Evolutionary conservation across 352 stramenopile genomes (phyloP).

Genomic region (Phytophthora melonis): DNA sequence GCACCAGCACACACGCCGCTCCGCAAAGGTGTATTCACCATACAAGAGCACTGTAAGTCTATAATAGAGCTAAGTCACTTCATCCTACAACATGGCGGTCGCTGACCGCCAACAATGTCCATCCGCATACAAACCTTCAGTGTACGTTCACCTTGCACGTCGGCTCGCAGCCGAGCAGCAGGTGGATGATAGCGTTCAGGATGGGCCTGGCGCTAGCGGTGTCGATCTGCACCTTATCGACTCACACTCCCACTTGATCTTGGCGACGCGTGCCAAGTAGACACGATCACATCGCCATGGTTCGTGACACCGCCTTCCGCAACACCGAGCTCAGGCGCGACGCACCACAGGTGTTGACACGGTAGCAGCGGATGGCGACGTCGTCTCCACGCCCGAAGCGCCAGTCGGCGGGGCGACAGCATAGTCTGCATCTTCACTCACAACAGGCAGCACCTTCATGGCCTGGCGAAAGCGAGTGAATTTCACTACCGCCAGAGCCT

Average conservation of each 20-base stretch:
- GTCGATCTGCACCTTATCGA: neutral
- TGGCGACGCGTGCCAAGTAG: neutral
- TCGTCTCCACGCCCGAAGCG: too few relatives aligned
- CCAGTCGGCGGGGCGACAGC: too few relatives aligned
- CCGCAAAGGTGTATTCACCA: neutral
- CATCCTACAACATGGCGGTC: neutral
- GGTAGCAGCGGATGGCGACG: too few relatives aligned
- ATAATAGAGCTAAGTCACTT: neutral
- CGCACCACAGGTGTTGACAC: too few relatives aligned
- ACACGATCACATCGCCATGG: neutral
- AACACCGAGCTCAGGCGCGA: too few relatives aligned
- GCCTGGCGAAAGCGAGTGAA: neutral
- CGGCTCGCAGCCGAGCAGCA: neutral
- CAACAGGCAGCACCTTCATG: neutral
- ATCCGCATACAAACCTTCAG: neutral
- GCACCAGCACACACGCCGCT: neutral
- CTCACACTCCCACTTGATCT: neutral
- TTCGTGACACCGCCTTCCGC: too few relatives aligned
- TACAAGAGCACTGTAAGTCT: neutral
- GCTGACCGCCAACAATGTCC: neutral
- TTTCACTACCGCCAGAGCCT: neutral
- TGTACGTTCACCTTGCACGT: neutral
- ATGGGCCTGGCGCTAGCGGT: too few relatives aligned
- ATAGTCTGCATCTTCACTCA: neutral
- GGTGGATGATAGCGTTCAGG: too few relatives aligned